Evolutionary conservation across 345 rosid species (phyloP), one percentile per base, ranked within the genome.

Genomic region (Dipteronia sinensis): DNA sequence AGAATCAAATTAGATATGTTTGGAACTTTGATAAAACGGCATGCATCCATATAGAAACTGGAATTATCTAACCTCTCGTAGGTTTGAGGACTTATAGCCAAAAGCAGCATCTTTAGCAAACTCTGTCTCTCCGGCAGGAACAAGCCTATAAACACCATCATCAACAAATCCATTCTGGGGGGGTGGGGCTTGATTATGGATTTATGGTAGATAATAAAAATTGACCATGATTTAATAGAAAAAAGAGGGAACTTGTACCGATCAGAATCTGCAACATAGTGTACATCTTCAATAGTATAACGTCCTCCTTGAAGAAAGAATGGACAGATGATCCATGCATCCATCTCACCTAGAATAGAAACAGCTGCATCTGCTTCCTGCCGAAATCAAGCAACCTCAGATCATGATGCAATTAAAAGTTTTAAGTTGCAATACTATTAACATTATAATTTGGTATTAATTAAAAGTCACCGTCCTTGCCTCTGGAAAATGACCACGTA

Each of bases 281-380:
- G 99, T 77, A 92, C 80, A 77, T 95, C 97, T 76, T 87, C 82
- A 61, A 93, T 89, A 64, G 99, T 95, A 82, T 90, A 93, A 62
- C 99, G 98, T 75, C 98, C 99, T 82, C 97, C 99, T 88, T 95
- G 99, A 83, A 93, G 96, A 69, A 95, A 95, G 83, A 95, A 95
- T 10, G 99, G 99, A 84, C 98, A 95, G 78, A 95, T 85, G 73
- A 95, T 95, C 97, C 97, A 95, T 10, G 96, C 89, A 65, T 95
- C 99, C 91, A 95, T 87, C 84, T 95, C 90, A 71, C 97, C 99
- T 66, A 95, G 87, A 73, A 91, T 85, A 20, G 99, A 93, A 83
- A 87, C 88, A 81, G 88, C 98, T 75, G 98, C 96, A 84, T 95
- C 96, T 62, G 94, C 89, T 81, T 93, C 99, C 99, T 95, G 82